Conservation (phyloP, 306 rosid genomes). For the Cucurbita ficifolia region DNA sequence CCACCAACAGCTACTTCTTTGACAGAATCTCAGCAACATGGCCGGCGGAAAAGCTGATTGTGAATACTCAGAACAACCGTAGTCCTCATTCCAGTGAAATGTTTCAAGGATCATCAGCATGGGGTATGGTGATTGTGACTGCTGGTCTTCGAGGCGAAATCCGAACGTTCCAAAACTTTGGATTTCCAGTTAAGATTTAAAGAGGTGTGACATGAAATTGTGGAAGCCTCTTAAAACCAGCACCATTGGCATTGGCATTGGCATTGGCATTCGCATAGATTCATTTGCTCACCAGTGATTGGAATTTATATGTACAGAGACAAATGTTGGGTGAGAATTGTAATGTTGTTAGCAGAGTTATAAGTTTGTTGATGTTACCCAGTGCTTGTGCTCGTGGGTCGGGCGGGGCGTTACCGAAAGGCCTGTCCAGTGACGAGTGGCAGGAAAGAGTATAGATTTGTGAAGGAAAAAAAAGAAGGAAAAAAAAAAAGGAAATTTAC, state of each 20-base stretch:
- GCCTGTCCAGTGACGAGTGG: slow-evolving; percentile 30
- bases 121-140: slow-evolving; percentile 96
- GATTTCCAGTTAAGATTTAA: slow-evolving; percentile 67
- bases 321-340: slow-evolving; percentile 50
- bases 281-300: slow-evolving; percentile 21
- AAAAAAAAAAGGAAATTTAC: slow-evolving; percentile 17
- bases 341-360: slow-evolving; percentile 57
- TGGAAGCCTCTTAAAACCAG: slow-evolving; percentile 9
- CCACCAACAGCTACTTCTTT: slow-evolving; percentile 70
- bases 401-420: slow-evolving; percentile 23
- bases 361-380: slow-evolving; percentile 26
- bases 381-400: slow-evolving; percentile 38
- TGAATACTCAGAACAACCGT: slow-evolving; percentile 43
- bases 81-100: slow-evolving; percentile 67
- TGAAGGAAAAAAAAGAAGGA: neutral
- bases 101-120: slow-evolving; percentile 52
- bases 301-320: slow-evolving; percentile 54
- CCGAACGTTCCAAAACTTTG: slow-evolving; percentile 88
- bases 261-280: neutral
- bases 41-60: slow-evolving; percentile 80
- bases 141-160: slow-evolving; percentile 91
- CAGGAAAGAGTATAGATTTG: slow-evolving; percentile 31
- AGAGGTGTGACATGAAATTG: slow-evolving; percentile 9
- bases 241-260: neutral
- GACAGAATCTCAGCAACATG: slow-evolving; percentile 90